Evolutionary conservation across 768 basidiomycete genomes (phyloP).

Genomic region (Boletellus ananas): DNA sequence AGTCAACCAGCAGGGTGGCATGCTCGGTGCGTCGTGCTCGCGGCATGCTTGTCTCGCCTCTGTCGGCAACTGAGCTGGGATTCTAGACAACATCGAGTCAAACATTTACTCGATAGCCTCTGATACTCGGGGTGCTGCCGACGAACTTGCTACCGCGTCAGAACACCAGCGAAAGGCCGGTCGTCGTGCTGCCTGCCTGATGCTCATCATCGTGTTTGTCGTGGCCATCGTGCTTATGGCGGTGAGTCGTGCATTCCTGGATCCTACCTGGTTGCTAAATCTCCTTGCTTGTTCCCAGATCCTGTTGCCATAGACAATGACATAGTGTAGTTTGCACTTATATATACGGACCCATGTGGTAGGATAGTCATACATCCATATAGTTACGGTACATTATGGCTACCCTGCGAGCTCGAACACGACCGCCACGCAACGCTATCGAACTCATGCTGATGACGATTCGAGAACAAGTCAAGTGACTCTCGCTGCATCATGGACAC

Average conservation of each 20-base stretch:
- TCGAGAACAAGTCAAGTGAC: constrained; percentile 7
- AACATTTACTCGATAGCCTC: constrained; percentile 85
- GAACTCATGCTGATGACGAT: too few species aligned
- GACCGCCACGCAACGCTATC: too few species aligned
- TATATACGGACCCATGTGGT: constrained; percentile 6
- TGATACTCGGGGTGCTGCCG: constrained; percentile 78
- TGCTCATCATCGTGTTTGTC: constrained; percentile 84
- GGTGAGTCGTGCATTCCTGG: constrained; percentile 49
- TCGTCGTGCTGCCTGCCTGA: constrained; percentile 81
- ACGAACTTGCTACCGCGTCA: constrained; percentile 84
- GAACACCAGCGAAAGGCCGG: constrained; percentile 96
- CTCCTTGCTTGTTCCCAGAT: constrained; percentile 9
- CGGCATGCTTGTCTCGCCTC: neutral
- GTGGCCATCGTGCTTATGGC: constrained; percentile 86
- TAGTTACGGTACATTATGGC: constrained; percentile 4
- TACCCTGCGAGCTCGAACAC: too few species aligned
- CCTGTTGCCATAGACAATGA: constrained; percentile 20
- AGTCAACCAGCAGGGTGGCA: constrained; percentile 89
- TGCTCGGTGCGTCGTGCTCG: constrained; percentile 70
- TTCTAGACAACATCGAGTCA: constrained; percentile 87
- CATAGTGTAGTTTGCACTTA: neutral
- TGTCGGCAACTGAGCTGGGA: neutral
- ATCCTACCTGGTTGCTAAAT: neutral
- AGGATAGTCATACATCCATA: constrained; percentile 1
- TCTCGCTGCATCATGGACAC: constrained; percentile 12